Evolutionary conservation across 2,329 filamentous ascomycete species (phyloP), one percentile per base, ranked within the genome.

Genomic region (Claviceps pazoutovae): DNA sequence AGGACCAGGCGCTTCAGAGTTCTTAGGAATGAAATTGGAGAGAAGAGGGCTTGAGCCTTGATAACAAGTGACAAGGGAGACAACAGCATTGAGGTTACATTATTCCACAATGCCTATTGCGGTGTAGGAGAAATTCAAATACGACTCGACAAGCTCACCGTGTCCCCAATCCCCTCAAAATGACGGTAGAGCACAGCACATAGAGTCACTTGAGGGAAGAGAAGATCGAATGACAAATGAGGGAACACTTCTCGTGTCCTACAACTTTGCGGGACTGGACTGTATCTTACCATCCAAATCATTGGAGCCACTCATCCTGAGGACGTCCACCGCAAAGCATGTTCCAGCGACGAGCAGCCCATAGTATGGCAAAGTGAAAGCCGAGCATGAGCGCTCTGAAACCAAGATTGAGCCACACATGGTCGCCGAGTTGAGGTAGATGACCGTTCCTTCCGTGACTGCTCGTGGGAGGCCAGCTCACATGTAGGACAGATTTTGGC

Each of bases 351-450:
- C 57, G 56, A 1, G 66, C 66, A 46, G 65, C 50, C 68, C 66
- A 69, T 1, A 71, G 23, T 1, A 63, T 58, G 1, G 54, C 54
- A 49, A 69, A 57, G 51, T 71, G 69, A 21, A 69, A 53, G 2
- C 53, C 55, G 4, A 69, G 54, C 2, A 71, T 58, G 3, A 63
- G 11, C 17, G 64, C 4, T 17, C 64, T 69, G 16, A 57, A 61
- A 16, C 61, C 59, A 4, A 69, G 8, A 17, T 64, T 56, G 52
- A 34, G 55, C 34, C 42, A 43, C 46, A 11, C 55, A 23, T 49
- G 53, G 16, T 8, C 38, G 11, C 21, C 11, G 11, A 46, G 16
- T 16, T 34, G 46, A 17, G 23, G n/a, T 5, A 6, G 4, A 13
- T 36, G 26, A n/a, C 14, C 9, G 8, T 11, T 13, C 8, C 5